phyloP scores from a whole-genome alignment of 2,329 filamentous ascomycete species.

The Colletotrichum destructivum region DNA sequence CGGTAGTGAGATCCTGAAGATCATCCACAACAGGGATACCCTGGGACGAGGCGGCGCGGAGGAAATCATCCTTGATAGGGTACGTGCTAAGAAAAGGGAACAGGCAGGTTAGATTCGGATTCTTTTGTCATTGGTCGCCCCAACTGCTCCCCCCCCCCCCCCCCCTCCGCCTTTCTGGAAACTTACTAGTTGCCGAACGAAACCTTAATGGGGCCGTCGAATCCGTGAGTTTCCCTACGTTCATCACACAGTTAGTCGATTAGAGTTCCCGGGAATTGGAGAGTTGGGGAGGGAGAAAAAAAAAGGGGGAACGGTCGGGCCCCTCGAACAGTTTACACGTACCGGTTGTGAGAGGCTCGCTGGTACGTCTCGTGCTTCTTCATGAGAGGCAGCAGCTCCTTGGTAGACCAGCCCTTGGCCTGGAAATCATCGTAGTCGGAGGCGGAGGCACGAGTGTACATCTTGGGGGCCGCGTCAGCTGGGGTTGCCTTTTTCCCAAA shows the following conservation, averaged over 20 bases:
- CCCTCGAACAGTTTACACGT: constrained; percentile 25
- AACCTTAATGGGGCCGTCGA: constrained; percentile 85
- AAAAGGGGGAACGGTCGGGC: too few species aligned
- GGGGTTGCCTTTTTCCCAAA: neutral
- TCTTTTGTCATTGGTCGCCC: neutral
- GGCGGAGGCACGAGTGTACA: constrained; percentile 81
- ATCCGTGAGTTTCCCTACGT: constrained; percentile 77
- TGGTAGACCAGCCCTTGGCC: constrained; percentile 83
- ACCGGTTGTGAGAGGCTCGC: constrained; percentile 72
- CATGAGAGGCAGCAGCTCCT: constrained; percentile 83
- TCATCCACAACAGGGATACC: constrained; percentile 83
- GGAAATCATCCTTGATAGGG: constrained; percentile 86
- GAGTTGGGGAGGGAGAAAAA: neutral
- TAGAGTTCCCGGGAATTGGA: neutral
- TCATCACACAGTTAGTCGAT: neutral
- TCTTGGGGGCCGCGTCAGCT: constrained; percentile 58
- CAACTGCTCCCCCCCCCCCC: too few species aligned
- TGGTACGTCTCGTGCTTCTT: constrained; percentile 88
- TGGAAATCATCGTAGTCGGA: constrained; percentile 86
- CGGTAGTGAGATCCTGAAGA: constrained; percentile 79
- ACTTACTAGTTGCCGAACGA: constrained; percentile 80
- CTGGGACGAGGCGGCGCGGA: constrained; percentile 80
- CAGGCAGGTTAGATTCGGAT: constrained; percentile 19
- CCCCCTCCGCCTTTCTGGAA: neutral
- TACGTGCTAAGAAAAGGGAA: constrained; percentile 67